Conservation (phyloP, 1,284 basidiomycete genomes). For the Neonothopanus nambi region DNA sequence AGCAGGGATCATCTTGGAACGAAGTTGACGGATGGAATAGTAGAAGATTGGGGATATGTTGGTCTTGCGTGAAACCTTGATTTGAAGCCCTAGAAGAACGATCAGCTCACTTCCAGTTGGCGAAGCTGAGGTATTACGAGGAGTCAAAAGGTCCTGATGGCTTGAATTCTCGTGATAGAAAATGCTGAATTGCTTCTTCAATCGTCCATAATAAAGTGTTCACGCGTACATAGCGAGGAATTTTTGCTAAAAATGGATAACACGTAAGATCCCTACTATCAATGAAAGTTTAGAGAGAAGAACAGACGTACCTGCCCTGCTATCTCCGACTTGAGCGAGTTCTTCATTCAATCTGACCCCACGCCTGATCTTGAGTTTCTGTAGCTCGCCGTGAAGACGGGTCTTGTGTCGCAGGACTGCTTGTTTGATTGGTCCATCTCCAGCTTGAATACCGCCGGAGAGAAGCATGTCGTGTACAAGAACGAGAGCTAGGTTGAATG, state of each 20-base stretch:
- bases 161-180: conserved; percentile 55
- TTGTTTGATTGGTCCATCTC: conserved; percentile 85
- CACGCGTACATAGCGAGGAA: conserved; percentile 85
- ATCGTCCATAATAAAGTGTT: conserved; percentile 74
- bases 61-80: conserved; percentile 68
- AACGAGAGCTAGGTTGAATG: conserved; percentile 74
- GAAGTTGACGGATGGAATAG: conserved; percentile 69
- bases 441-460: conserved; percentile 80
- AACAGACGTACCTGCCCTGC: conserved; percentile 55
- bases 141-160: conserved; percentile 48
- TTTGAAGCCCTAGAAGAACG: conserved; percentile 29
- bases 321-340: conserved; percentile 61
- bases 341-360: conserved; percentile 69
- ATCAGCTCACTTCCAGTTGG: not conserved
- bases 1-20: conserved; percentile 64
- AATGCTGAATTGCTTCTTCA: conserved; percentile 56
- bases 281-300: conserved; percentile 5
- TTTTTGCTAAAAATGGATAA: conserved; percentile 46
- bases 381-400: conserved; percentile 83
- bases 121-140: conserved; percentile 41
- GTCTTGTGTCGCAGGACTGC: conserved; percentile 85
- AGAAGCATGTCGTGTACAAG: conserved; percentile 88
- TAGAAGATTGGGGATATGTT: conserved; percentile 80
- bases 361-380: conserved; percentile 80
- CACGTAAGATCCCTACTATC: conserved; percentile 8